These are phyloP conservation scores for Triglochin maritima DNA, from an alignment of 106 monocot genomes.

Conservation along the genomic window DNA sequence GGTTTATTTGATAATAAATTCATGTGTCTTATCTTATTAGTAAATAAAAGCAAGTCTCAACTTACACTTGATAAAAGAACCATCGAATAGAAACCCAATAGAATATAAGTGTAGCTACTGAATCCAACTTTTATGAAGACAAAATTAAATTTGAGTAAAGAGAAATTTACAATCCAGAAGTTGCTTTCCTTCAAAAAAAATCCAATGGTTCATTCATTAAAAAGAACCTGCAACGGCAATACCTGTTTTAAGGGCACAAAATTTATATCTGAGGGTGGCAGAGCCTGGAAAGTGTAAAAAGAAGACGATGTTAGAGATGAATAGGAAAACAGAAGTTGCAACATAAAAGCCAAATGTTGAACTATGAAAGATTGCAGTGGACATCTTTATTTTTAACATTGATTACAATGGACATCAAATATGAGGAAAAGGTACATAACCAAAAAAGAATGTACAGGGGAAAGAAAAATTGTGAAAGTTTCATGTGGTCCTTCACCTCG, in stretches of 20 bases:
- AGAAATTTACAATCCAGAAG: neutral
- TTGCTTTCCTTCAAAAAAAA: neutral
- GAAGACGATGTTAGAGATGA: neutral
- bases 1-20: neutral
- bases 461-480: neutral
- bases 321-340: neutral
- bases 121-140: too few species aligned
- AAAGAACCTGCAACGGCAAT: neutral
- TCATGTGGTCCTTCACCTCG: slow-evolving; percentile 34
- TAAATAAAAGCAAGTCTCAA: neutral
- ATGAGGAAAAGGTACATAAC: neutral
- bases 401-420: neutral
- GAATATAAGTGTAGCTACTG: too few species aligned
- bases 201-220: too few species aligned
- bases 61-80: neutral
- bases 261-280: slow-evolving; percentile 56
- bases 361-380: too few species aligned
- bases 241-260: slow-evolving; percentile 90
- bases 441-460: neutral
- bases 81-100: too few species aligned
- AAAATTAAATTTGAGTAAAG: too few species aligned
- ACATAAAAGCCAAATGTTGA: too few species aligned
- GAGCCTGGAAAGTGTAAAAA: slow-evolving; percentile 42
- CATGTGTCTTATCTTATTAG: neutral
- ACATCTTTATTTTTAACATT: too few species aligned